phyloP scores from a whole-genome alignment of 2,329 filamentous ascomycete genomes.

The Phoma sp. region DNA sequence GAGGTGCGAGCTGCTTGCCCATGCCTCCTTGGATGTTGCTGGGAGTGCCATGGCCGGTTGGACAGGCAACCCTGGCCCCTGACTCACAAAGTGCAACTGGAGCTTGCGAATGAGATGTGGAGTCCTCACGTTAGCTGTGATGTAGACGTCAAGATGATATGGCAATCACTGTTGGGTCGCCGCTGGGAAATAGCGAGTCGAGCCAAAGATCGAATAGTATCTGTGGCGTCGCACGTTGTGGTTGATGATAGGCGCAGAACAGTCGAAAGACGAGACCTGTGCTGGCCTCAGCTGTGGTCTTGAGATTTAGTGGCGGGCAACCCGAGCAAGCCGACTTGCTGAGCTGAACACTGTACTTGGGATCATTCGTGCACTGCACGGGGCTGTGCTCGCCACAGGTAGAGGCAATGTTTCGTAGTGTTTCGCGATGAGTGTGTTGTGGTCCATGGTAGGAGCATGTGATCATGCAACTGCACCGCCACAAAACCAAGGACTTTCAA shows the following conservation, averaged over 20 bases:
- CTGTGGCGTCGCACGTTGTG: neutral
- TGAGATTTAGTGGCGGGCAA: neutral
- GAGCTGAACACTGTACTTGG: constrained; percentile 13
- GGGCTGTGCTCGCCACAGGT: constrained; percentile 33
- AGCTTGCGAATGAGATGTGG: constrained; percentile 1
- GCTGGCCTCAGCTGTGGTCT: neutral
- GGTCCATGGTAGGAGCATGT: constrained; percentile 32
- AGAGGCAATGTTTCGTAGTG: constrained; percentile 20
- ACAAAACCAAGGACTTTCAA: constrained; percentile 27
- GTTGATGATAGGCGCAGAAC: neutral
- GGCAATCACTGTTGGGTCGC: neutral
- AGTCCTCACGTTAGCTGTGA: neutral
- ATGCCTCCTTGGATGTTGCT: constrained; percentile 20
- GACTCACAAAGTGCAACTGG: constrained; percentile 22
- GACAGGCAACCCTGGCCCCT: constrained; percentile 24
- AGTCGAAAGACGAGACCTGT: neutral
- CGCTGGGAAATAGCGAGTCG: neutral
- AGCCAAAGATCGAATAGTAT: neutral
- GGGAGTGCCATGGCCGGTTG: constrained; percentile 28
- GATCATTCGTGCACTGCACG: constrained; percentile 24
- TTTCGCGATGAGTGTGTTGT: constrained; percentile 1
- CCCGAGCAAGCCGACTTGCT: constrained; percentile 8
- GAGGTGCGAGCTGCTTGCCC: constrained; percentile 25
- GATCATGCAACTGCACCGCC: constrained; percentile 39
- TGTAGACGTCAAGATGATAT: neutral